Percentiles rank a stretch among this genome's conserved stretches.
Conservation (phyloP, 75 land plant genomes). For the Sequoia sempervirens region DNA sequence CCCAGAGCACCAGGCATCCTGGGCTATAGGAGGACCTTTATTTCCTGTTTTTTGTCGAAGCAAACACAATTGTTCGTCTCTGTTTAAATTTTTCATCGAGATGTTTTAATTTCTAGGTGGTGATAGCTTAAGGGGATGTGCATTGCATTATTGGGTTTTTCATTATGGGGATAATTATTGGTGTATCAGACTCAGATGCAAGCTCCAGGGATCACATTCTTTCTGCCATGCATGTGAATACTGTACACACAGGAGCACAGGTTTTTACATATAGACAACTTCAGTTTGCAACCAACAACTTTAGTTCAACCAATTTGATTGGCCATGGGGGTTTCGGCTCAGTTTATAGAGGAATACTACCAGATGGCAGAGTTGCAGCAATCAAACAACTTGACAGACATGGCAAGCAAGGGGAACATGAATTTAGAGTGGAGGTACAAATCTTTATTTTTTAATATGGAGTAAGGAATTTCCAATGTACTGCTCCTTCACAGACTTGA, state of each 20-base stretch:
- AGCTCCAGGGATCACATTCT: conserved; percentile 1
- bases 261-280: conserved; percentile 73
- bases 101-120: background rate
- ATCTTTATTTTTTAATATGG: background rate
- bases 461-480: background rate
- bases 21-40: too few relatives aligned
- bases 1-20: background rate
- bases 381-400: conserved; percentile 67
- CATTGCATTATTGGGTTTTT: background rate
- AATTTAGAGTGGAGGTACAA: conserved; percentile 74
- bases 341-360: conserved; percentile 61
- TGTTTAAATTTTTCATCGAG: background rate
- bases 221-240: background rate
- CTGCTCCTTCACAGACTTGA: background rate
- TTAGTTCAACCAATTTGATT: conserved; percentile 51
- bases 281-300: conserved; percentile 60
- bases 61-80: background rate
- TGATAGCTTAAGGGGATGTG: background rate
- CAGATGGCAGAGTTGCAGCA: conserved; percentile 60
- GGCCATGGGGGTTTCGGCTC: conserved; percentile 80
- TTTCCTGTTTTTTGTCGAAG: background rate
- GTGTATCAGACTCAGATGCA: background rate
- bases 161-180: background rate
- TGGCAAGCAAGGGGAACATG: conserved; percentile 78
- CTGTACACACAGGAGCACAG: conserved; percentile 26